Evolutionary conservation across 768 basidiomycete species (phyloP).

Genomic region (Gautieria morchelliformis): DNA sequence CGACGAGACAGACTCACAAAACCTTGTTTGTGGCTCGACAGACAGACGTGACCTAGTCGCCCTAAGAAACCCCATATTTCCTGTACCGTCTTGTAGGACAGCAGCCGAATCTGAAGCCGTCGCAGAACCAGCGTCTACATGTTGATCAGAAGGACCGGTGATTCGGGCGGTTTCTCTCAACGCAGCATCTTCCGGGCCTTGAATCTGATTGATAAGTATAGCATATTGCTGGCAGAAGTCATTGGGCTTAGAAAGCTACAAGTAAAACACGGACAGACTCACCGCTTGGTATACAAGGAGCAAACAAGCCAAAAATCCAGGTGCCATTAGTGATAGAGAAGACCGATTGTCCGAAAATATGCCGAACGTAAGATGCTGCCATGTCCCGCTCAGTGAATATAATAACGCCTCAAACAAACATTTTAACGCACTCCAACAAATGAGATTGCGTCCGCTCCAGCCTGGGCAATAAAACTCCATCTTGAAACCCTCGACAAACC

Average conservation of each 20-base stretch:
- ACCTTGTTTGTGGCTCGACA: constrained; percentile 59
- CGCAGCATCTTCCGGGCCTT: constrained; percentile 58
- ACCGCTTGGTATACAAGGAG: constrained; percentile 80
- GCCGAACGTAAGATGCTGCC: constrained; percentile 73
- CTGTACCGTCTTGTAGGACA: not conserved
- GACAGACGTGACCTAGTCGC: constrained; percentile 48
- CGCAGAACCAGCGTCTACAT: not conserved
- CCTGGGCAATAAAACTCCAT: constrained; percentile 76
- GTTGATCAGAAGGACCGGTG: not conserved
- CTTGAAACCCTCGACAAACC: constrained; percentile 70
- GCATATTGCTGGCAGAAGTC: constrained; percentile 60
- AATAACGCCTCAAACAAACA: not conserved
- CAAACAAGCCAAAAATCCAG: constrained; percentile 75
- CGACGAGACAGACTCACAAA: constrained; percentile 40
- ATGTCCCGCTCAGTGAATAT: not conserved
- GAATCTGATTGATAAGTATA: constrained; percentile 70
- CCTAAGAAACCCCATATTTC: constrained; percentile 26
- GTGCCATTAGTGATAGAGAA: constrained; percentile 71
- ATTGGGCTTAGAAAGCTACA: not conserved
- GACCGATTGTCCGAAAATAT: constrained; percentile 76
- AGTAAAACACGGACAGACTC: constrained; percentile 18
- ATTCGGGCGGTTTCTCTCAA: not conserved
- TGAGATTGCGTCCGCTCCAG: constrained; percentile 70
- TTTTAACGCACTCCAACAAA: constrained; percentile 55
- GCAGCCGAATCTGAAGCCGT: not conserved